A percentile compares a stretch with the other conserved stretches of the same genome.
Evolutionary conservation across 352 stramenopile genomes (phyloP).

Genomic region (Pythium rhizo-oryzae): DNA sequence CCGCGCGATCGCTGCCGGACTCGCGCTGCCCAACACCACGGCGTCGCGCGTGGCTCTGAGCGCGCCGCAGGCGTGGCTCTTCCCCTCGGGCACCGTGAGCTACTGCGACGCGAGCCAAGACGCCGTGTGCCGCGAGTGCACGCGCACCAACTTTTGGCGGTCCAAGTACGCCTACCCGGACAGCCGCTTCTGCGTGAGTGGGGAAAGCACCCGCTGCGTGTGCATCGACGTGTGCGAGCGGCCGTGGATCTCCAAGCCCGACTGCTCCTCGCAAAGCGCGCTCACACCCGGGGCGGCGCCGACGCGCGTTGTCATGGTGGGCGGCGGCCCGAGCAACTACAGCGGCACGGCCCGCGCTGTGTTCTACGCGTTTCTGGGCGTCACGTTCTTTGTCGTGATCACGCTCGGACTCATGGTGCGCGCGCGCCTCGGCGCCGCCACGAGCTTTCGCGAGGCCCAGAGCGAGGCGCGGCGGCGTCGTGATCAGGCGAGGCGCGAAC

Average conservation of each 20-base stretch:
- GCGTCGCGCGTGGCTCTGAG: background rate
- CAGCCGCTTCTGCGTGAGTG: constrained; percentile 8
- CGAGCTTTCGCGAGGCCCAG: background rate
- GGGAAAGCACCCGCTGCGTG: background rate
- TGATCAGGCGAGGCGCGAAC: background rate
- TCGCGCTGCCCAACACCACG: background rate
- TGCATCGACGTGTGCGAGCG: constrained; percentile 6
- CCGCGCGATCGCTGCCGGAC: background rate
- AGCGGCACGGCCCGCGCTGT: background rate
- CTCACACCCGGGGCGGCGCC: too few relatives aligned
- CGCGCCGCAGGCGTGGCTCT: constrained; percentile 6
- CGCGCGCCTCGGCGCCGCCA: too few relatives aligned
- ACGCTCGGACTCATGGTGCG: background rate
- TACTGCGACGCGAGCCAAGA: constrained; percentile 1
- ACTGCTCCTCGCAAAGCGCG: background rate
- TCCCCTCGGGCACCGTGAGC: background rate
- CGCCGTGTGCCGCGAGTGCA: constrained; percentile 3
- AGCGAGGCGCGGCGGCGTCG: too few relatives aligned
- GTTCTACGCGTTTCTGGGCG: background rate
- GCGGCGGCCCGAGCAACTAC: background rate
- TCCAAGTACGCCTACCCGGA: background rate
- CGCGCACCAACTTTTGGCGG: constrained; percentile 1
- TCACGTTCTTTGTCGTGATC: background rate
- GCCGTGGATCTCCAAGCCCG: background rate
- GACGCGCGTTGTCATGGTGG: background rate